Evolutionary conservation across 495 filamentous ascomycete genomes (phyloP).

Genomic region (Stereocaulon alpinum): DNA sequence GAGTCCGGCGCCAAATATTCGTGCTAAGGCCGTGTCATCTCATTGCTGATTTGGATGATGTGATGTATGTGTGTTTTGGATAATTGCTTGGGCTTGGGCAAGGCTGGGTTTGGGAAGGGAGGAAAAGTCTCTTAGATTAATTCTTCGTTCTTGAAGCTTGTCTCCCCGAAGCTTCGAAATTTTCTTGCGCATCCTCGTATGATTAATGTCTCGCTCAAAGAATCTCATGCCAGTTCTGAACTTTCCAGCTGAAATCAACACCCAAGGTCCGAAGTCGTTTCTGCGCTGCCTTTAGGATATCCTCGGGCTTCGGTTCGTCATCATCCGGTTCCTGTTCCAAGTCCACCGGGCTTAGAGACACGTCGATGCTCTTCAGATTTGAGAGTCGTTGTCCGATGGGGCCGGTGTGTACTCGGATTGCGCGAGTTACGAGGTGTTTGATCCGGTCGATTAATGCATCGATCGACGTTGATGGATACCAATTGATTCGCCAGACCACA

Average conservation of each 20-base stretch:
- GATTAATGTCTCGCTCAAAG: background rate
- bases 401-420: background rate
- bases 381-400: background rate
- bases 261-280: background rate
- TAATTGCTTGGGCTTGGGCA: too few relatives aligned
- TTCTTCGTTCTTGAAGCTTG: background rate
- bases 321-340: background rate
- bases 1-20: too few relatives aligned
- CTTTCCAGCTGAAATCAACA: background rate
- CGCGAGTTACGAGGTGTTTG: slow-evolving; percentile 9
- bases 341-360: background rate
- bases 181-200: background rate
- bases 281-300: slow-evolving; percentile 5
- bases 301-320: background rate
- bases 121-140: too few relatives aligned
- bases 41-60: too few relatives aligned
- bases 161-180: background rate
- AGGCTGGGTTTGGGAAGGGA: too few relatives aligned
- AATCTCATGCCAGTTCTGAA: background rate
- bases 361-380: background rate
- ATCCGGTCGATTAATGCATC: slow-evolving; percentile 3
- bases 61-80: too few relatives aligned
- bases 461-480: background rate
- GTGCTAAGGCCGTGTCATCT: too few relatives aligned
- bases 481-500: slow-evolving; percentile 9